phyloP scores from a whole-genome alignment of 2,329 filamentous ascomycete genomes.

The Ophiostoma himal-ulmi region DNA sequence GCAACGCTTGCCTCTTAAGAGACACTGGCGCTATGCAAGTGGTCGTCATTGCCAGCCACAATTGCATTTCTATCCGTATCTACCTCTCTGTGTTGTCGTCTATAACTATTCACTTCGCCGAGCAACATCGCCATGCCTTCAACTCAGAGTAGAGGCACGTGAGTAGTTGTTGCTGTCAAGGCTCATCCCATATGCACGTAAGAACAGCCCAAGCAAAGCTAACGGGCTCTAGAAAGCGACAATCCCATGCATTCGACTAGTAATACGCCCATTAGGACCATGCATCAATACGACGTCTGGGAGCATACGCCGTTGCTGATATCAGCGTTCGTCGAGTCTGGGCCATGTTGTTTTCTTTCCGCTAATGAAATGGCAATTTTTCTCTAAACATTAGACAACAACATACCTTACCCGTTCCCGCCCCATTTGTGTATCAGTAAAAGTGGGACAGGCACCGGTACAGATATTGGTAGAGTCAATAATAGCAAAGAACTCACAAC shows the following conservation, averaged over 20 bases:
- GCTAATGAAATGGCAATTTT: too few species aligned
- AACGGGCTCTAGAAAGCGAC: neutral
- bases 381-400: neutral
- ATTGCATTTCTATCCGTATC: neutral
- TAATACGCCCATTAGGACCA: neutral
- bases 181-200: slow-evolving; percentile 9
- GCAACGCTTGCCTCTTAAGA: neutral
- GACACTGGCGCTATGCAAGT: too few species aligned
- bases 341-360: neutral
- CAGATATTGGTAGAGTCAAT: neutral
- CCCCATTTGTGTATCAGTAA: too few species aligned
- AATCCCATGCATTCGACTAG: neutral
- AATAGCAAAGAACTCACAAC: neutral
- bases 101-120: neutral
- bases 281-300: neutral
- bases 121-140: neutral
- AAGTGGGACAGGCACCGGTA: too few species aligned
- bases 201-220: neutral
- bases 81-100: neutral
- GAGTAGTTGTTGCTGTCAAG: neutral
- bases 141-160: neutral
- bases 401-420: neutral
- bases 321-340: neutral
- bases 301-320: neutral
- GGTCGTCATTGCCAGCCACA: too few species aligned